A percentile compares a stretch with the other conserved stretches of the same genome.
phyloP scores from a whole-genome alignment of 208 protist species.

The Acanthamoeba castellanii region DNA sequence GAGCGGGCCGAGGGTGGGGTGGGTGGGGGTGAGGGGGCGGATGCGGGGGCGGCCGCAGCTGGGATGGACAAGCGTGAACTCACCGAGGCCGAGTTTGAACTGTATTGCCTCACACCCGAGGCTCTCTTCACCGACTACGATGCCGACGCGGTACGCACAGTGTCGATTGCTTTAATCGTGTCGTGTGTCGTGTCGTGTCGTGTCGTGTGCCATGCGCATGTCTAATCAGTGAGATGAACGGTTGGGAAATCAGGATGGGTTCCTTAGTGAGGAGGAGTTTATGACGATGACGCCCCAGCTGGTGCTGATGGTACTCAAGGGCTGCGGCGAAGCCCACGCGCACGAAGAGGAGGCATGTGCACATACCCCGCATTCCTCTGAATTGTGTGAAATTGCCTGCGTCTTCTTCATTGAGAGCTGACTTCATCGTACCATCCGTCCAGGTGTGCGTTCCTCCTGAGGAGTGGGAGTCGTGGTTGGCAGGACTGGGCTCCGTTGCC shows the following conservation, averaged over 20 bases:
- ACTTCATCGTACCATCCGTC: too few relatives aligned
- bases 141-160: not conserved
- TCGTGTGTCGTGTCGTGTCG: not conserved
- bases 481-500: conserved; percentile 1
- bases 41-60: not conserved
- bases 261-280: not conserved
- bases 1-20: not conserved
- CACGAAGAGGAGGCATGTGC: not conserved
- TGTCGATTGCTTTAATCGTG: not conserved
- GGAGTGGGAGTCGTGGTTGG: conserved; percentile 37
- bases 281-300: not conserved
- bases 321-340: not conserved
- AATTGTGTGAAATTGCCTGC: too few relatives aligned
- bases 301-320: conserved; percentile 22
- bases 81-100: not conserved
- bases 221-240: too few relatives aligned
- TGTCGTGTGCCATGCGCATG: too few relatives aligned
- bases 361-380: not conserved
- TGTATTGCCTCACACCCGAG: not conserved
- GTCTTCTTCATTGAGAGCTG: not conserved
- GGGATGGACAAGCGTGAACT: not conserved
- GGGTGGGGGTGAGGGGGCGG: not conserved
- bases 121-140: not conserved
- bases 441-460: not conserved
- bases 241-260: not conserved